phyloP scores from a whole-genome alignment of 140 eudicot genomes.

The Anethum foeniculum region DNA sequence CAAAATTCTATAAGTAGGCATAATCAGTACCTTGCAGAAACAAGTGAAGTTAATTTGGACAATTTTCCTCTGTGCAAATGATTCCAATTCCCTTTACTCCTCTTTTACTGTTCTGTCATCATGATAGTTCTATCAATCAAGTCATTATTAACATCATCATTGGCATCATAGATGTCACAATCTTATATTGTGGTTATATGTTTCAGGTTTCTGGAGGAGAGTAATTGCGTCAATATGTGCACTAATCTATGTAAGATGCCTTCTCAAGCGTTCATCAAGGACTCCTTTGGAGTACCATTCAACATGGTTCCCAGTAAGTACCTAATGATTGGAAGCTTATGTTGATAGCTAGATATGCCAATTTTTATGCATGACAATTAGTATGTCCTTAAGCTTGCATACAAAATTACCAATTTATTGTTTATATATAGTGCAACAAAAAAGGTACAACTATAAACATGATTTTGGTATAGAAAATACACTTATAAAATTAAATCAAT shows the following conservation, averaged over 20 bases:
- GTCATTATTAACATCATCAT: not conserved
- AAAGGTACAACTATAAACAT: not conserved
- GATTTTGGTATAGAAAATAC: not conserved
- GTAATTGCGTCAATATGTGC: conserved; percentile 91
- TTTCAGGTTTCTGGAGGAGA: conserved; percentile 73
- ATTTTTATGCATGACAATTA: not conserved
- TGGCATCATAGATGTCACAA: conserved; percentile 10
- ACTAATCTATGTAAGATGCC: conserved; percentile 93
- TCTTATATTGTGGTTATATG: conserved; percentile 3
- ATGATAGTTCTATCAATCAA: conserved; percentile 11
- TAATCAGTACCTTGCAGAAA: not conserved
- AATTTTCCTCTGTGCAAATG: not conserved
- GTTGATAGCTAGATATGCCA: not conserved
- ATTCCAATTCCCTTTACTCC: not conserved
- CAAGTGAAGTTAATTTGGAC: not conserved
- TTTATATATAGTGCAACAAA: not conserved
- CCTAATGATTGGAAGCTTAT: not conserved
- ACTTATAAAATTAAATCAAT: not conserved
- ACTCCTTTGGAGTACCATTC: conserved; percentile 60
- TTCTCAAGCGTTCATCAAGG: conserved; percentile 69
- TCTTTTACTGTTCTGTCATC: not conserved
- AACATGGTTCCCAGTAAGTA: conserved; percentile 93
- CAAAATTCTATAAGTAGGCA: conserved; percentile 7
- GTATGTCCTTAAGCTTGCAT: not conserved
- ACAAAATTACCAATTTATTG: not conserved